These are phyloP conservation scores for Echinochloa phyllopogon DNA, from an alignment of 176 grass and related monocot genomes.

Conservation along the genomic window DNA sequence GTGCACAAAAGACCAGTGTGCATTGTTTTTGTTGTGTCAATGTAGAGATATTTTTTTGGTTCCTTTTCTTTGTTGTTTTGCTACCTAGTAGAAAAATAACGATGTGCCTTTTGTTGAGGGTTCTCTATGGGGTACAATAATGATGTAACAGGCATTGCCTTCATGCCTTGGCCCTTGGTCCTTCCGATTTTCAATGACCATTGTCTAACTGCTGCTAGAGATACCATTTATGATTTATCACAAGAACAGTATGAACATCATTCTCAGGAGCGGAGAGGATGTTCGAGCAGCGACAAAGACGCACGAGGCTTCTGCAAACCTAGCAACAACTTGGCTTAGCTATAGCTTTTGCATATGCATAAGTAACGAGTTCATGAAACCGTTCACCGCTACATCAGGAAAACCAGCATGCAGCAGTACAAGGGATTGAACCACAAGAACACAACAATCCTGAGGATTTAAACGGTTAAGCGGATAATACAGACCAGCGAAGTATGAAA, in stretches of 20 bases:
- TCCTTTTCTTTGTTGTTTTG: neutral
- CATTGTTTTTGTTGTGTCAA: neutral
- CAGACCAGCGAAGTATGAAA: constrained; percentile 39
- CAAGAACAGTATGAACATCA: neutral
- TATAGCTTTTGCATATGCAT: constrained; percentile 39
- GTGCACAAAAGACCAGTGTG: neutral
- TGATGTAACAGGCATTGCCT: neutral
- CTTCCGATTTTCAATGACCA: neutral
- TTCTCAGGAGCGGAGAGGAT: neutral
- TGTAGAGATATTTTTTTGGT: neutral
- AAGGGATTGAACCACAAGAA: constrained; percentile 39
- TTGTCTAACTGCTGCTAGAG: neutral
- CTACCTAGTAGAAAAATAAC: constrained; percentile 34
- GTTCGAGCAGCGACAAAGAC: neutral
- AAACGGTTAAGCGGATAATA: constrained; percentile 37
- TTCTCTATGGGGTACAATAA: constrained; percentile 6
- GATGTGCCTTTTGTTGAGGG: neutral
- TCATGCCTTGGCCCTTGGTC: neutral
- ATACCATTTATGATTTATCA: neutral
- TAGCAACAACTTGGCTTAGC: constrained; percentile 30
- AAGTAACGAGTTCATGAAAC: constrained; percentile 26
- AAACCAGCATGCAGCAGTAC: neutral
- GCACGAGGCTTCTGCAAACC: constrained; percentile 24
- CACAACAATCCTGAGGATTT: constrained; percentile 6
- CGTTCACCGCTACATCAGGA: constrained; percentile 30